Conservation (phyloP, 2,329 filamentous ascomycete species). For the Penicillium rolfsii region DNA sequence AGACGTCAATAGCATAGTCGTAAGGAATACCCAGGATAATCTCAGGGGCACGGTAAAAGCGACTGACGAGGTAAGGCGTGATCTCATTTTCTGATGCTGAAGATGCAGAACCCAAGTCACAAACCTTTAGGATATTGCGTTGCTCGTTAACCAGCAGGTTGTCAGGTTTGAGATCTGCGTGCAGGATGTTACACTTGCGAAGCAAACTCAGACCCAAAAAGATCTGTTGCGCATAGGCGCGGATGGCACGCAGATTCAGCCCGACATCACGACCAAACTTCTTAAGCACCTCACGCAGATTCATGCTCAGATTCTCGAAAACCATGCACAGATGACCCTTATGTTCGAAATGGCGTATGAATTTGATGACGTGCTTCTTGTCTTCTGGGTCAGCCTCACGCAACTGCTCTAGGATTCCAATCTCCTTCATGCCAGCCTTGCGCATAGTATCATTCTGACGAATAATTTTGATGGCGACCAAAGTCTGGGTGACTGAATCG, state of each 20-base stretch:
- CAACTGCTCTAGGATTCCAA: slow-evolving; percentile 87
- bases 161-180: slow-evolving; percentile 96
- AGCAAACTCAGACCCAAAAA: slow-evolving; percentile 86
- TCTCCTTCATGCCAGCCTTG: slow-evolving; percentile 92
- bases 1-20: slow-evolving; percentile 93
- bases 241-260: slow-evolving; percentile 84
- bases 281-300: slow-evolving; percentile 89
- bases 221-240: slow-evolving; percentile 90
- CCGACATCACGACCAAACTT: slow-evolving; percentile 95
- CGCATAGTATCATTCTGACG: slow-evolving; percentile 91
- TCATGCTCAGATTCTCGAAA: slow-evolving; percentile 91
- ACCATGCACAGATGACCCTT: slow-evolving; percentile 95
- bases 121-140: slow-evolving; percentile 86
- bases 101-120: slow-evolving; percentile 94
- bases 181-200: slow-evolving; percentile 88
- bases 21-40: slow-evolving; percentile 97
- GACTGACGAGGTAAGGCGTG: slow-evolving; percentile 91
- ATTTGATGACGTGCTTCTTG: slow-evolving; percentile 87
- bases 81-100: slow-evolving; percentile 89
- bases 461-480: slow-evolving; percentile 98
- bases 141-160: slow-evolving; percentile 91
- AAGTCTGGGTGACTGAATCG: slow-evolving; percentile 71
- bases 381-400: slow-evolving; percentile 83
- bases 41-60: slow-evolving; percentile 96
- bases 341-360: slow-evolving; percentile 87